Evolutionary conservation across 1,284 basidiomycete species (phyloP), one percentile per base, ranked within the genome.

Genomic region (Gymnopus androsaceus): DNA sequence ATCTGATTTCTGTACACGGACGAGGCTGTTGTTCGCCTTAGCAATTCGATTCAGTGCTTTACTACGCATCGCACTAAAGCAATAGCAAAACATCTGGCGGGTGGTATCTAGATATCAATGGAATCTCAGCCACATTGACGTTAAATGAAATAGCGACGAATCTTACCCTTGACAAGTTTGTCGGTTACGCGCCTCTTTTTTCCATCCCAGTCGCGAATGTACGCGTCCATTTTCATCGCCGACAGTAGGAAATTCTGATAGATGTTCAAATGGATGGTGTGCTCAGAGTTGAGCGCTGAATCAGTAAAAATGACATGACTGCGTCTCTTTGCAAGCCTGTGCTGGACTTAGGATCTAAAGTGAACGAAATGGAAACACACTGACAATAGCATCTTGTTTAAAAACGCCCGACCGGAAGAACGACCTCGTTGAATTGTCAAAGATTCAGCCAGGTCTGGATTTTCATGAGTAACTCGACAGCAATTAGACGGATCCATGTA

Each of bases 221-320:
- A 98, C 50, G 84, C 81, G 51, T 92, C 85, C 78, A 95, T 90
- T 74, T 95, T 98, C 78, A 95, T 87, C 0, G 92, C 92, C 1
- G 87, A 81, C 23, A 96, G 70, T n/a, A 92, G 72, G 65, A 95
- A 91, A 64, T 88, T 90, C 69, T 95, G 87, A 67, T 94, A 95
- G 8, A 97, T 76, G 68, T 98, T 99, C 34, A 84, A 68, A 68
- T 91, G 84, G 2, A 92, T 85, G 0, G 80, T 81, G 31, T 77
- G 64, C 25, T 72, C 63, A 2, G 82, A 73, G 69, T 96, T 98
- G 61, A 97, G 78, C 6, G 67, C 66, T 2, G 83, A 81, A 69
- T 98, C 95, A 48, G 81, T 85, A 70, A 83, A 95, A 57, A 95
- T 83, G 33, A 85, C 77, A 64, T 94, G 90, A 54, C 79, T 80